These are phyloP conservation scores for Dioscorea cayenensis DNA, from an alignment of 116 monocot species.

Conservation along the genomic window DNA sequence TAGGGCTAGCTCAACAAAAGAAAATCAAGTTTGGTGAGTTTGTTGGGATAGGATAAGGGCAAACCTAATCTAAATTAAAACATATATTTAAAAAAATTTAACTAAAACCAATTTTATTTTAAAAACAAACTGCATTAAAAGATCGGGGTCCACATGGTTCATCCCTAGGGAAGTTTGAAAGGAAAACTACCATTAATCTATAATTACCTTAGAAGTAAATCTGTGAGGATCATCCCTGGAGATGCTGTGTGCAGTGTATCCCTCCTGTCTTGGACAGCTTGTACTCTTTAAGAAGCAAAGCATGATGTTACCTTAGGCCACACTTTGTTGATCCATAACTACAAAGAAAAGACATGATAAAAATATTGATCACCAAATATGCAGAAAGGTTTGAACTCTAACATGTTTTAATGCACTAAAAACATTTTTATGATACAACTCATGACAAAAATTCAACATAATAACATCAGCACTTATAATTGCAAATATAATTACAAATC, in stretches of 20 bases:
- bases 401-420: no score
- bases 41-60: no score
- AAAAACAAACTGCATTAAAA: no score
- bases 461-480: background rate
- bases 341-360: conserved; percentile 7
- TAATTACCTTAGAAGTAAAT: conserved; percentile 74
- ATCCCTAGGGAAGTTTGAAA: background rate
- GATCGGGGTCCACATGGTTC: no score
- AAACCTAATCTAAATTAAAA: no score
- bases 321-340: conserved; percentile 99
- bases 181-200: background rate
- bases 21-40: no score
- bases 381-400: no score
- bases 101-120: no score
- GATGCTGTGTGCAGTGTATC: conserved; percentile 94
- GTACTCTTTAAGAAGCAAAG: conserved; percentile 79
- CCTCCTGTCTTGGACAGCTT: conserved; percentile 90
- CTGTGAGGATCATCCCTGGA: conserved; percentile 97
- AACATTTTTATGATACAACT: no score
- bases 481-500: background rate
- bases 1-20: no score
- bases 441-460: no score
- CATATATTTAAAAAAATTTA: no score
- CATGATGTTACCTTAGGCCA: conserved; percentile 82
- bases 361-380: background rate